Evolutionary conservation across 139 green algal genomes (phyloP), one percentile per base, ranked within the genome.

Genomic region (Chlorella sorokiniana): DNA sequence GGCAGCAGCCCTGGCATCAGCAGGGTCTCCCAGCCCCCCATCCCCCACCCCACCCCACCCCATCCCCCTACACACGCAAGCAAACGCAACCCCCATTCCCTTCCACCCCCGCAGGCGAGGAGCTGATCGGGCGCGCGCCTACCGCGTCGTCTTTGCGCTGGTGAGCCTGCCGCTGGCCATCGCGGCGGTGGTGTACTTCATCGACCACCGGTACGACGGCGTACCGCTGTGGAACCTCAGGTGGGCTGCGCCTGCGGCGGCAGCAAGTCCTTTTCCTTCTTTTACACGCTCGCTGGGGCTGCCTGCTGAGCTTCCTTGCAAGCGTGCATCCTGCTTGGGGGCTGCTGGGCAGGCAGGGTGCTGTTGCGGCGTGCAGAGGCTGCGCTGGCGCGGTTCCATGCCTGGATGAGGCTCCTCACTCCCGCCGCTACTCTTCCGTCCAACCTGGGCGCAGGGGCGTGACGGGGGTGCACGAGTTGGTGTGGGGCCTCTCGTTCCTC

Each of bases 171-270:
- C 95, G 25, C 90, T 99, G 51, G 96, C 96, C 27, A 67, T 94
- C 6, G 83, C 95, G 16, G 91, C 96, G 4, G 88, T 99, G 16
- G 93, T 97, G 6, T 99, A 96, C 89, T 99, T 99, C 90, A 99
- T 99, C 87, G 98, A 99, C 85, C 96, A 99, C 87, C 83, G 94
- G 40, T 97, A 96, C 76, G 88, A 91, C 75, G 94, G 94, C 67
- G 81, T 87, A 10, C 77, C 89, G 42, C 89, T 98, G 56, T 99
- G 69, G 44, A 62, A 76, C 44, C 8, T 76, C 11, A 37, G 44
- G 69, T 76, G 44, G 69, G 37, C 1, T 5, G n/a, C 1, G 6
- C 18, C 7, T 61, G 42, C 16, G 16, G 56, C n/a, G n/a, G n/a
- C n/a, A n/a, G n/a, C n/a, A n/a, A n/a, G n/a, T n/a, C n/a, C n/a